These are phyloP conservation scores for Elaphomyces granulatus DNA, from an alignment of 495 filamentous ascomycete species.

Conservation along the genomic window DNA sequence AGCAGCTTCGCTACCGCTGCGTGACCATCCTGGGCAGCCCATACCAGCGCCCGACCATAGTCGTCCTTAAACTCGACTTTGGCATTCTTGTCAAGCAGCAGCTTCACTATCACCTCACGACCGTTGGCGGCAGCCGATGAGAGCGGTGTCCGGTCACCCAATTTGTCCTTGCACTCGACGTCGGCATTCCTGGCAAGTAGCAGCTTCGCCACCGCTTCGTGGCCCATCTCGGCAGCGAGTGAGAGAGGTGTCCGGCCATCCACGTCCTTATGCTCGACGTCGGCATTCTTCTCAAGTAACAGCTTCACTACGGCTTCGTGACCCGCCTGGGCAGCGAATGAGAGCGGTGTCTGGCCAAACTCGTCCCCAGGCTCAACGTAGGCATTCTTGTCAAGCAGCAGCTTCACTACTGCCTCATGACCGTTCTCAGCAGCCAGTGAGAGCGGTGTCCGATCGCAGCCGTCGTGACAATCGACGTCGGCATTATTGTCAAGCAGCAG, in stretches of 20 bases:
- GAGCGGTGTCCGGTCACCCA: background rate
- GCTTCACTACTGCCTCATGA: constrained; percentile 9
- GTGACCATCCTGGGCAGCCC: constrained; percentile 10
- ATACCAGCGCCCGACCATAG: too few relatives aligned
- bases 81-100: too few relatives aligned
- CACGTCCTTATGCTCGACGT: too few relatives aligned
- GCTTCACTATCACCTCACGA: background rate
- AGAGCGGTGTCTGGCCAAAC: constrained; percentile 2
- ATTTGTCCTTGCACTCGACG: background rate
- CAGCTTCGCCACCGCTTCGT: background rate
- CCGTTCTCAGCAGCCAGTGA: constrained; percentile 12
- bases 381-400: constrained; percentile 8
- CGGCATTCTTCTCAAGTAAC: constrained; percentile 14
- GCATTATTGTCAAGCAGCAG: constrained; percentile 13
- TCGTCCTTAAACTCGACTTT: too few relatives aligned
- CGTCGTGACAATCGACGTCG: constrained; percentile 12
- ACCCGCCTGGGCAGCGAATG: constrained; percentile 1
- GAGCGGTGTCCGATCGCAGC: constrained; percentile 7
- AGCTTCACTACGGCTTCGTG: constrained; percentile 11
- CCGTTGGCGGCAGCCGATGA: background rate
- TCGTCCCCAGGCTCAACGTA: constrained; percentile 11
- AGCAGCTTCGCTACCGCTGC: constrained; percentile 14
- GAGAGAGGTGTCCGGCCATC: too few relatives aligned
- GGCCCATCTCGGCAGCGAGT: too few relatives aligned
- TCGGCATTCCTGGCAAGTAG: background rate